Conservation (phyloP, 108 stramenopile species). For the Epithemia pelagica region DNA sequence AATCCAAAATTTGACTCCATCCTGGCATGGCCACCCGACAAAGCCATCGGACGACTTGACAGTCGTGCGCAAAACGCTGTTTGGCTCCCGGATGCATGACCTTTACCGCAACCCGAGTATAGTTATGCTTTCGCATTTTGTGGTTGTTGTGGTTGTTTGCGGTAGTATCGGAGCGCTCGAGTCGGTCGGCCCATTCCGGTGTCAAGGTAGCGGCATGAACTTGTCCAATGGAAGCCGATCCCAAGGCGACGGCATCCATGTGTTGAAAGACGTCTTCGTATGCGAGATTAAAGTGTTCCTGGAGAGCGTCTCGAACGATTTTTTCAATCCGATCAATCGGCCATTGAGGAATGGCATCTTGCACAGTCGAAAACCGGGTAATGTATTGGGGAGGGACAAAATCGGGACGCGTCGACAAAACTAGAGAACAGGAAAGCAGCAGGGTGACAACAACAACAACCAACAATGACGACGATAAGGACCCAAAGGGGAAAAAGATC, state of each 20-base stretch:
- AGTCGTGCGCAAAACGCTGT: conserved; percentile 53
- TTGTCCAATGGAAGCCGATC: conserved; percentile 67
- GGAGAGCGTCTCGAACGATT: conserved; percentile 33
- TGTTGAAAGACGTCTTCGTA: conserved; percentile 59
- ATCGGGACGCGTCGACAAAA: conserved; percentile 56
- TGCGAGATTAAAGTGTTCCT: conserved; percentile 17
- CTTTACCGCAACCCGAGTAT: conserved; percentile 55
- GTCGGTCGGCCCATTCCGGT: not conserved
- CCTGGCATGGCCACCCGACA: conserved; percentile 58
- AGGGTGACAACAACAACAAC: not conserved
- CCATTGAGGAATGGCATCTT: conserved; percentile 61
- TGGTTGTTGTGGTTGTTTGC: conserved; percentile 18
- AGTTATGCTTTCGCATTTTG: too few relatives aligned
- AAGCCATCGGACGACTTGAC: conserved; percentile 61
- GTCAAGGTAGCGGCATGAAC: conserved; percentile 47
- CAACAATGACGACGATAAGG: too few relatives aligned
- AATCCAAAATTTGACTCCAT: conserved; percentile 60
- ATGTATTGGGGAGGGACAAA: conserved; percentile 64
- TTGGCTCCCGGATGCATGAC: conserved; percentile 65
- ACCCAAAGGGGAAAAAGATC: too few relatives aligned
- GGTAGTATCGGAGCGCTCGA: conserved; percentile 11
- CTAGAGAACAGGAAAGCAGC: conserved; percentile 9
- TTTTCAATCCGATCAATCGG: conserved; percentile 29
- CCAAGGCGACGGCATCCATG: conserved; percentile 45
- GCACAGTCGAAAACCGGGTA: conserved; percentile 39